These are phyloP conservation scores for Aspergillus kassunensis DNA, from an alignment of 495 filamentous ascomycete genomes.

Conservation along the genomic window DNA sequence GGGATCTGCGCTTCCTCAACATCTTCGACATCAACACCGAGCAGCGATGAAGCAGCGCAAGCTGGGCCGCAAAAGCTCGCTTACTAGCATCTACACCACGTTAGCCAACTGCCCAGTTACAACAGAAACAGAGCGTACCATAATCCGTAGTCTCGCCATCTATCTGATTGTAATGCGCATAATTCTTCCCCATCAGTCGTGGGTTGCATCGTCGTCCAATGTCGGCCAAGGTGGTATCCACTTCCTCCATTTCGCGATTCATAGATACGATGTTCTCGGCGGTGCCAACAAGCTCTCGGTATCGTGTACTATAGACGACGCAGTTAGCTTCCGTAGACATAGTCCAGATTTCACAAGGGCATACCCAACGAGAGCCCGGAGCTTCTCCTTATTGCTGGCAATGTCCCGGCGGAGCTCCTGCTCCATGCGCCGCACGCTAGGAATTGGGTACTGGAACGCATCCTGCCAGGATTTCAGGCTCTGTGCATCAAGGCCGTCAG, in stretches of 20 bases:
- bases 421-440: slow-evolving; percentile 59
- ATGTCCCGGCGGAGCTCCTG: slow-evolving; percentile 61
- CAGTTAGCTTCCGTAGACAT: slow-evolving; percentile 8
- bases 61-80: slow-evolving; percentile 56
- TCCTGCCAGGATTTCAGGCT: slow-evolving; percentile 61
- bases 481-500: slow-evolving; percentile 54
- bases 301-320: slow-evolving; percentile 58
- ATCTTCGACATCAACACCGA: slow-evolving; percentile 52
- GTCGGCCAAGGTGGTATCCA: slow-evolving; percentile 64
- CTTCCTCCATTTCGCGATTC: slow-evolving; percentile 69
- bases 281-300: slow-evolving; percentile 87
- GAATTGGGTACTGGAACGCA: slow-evolving; percentile 63
- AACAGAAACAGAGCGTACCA: slow-evolving; percentile 31
- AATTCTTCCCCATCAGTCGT: slow-evolving; percentile 63
- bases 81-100: slow-evolving; percentile 47
- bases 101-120: slow-evolving; percentile 23
- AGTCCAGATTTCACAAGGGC: slow-evolving; percentile 6
- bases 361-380: slow-evolving; percentile 87
- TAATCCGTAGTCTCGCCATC: slow-evolving; percentile 41
- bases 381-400: slow-evolving; percentile 77
- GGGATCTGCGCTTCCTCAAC: slow-evolving; percentile 53
- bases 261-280: slow-evolving; percentile 90
- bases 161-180: slow-evolving; percentile 57
- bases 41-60: slow-evolving; percentile 59
- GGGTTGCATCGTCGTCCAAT: slow-evolving; percentile 79